These are phyloP conservation scores for Xerocomus amazonicus DNA, from an alignment of 1,284 basidiomycete species.

Conservation along the genomic window DNA sequence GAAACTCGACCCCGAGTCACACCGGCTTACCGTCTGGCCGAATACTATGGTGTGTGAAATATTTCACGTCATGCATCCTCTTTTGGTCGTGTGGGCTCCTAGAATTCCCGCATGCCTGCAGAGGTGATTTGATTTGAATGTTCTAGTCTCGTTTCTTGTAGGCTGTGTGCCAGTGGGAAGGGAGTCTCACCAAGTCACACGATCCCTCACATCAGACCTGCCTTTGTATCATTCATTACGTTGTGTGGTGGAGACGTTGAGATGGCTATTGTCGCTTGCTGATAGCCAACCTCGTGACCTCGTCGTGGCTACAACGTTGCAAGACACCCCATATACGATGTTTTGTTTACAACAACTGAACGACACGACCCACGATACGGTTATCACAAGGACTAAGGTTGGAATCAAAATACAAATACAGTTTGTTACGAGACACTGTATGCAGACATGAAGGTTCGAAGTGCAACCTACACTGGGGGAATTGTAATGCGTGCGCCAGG, in stretches of 20 bases:
- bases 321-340: too few species aligned
- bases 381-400: not conserved
- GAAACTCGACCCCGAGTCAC: too few species aligned
- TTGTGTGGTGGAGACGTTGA: not conserved
- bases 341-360: not conserved
- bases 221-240: not conserved
- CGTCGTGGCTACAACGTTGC: not conserved
- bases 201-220: too few species aligned
- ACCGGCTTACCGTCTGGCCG: too few species aligned
- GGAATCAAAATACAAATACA: conserved; percentile 24
- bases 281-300: not conserved
- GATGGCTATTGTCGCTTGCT: not conserved
- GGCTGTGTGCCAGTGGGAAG: too few species aligned
- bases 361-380: not conserved
- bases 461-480: conserved; percentile 35
- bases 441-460: not conserved
- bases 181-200: too few species aligned
- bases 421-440: conserved; percentile 6
- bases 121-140: too few species aligned
- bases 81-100: too few species aligned
- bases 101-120: too few species aligned
- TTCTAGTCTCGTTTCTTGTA: too few species aligned
- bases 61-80: too few species aligned
- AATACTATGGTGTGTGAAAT: too few species aligned
- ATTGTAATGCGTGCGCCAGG: conserved; percentile 43